Percentiles rank a stretch among this genome's conserved stretches.
Evolutionary conservation across 768 basidiomycete genomes (phyloP).

Genomic region (Ephemerocybe angulata): DNA sequence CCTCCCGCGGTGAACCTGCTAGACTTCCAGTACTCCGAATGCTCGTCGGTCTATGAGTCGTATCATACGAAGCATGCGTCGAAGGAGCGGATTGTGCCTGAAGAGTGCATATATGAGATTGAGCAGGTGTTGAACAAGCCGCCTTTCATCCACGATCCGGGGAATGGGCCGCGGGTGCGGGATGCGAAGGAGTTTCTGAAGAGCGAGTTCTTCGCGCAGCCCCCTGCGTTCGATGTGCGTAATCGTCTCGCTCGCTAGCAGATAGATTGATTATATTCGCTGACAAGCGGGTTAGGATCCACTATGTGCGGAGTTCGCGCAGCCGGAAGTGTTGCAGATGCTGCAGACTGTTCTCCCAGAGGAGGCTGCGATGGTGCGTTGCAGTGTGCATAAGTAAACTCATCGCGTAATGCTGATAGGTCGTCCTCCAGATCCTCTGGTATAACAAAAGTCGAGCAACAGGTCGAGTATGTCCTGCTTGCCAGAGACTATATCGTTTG

Average conservation of each 20-base stretch:
- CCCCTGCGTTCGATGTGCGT: constrained; percentile 51
- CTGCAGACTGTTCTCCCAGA: constrained; percentile 63
- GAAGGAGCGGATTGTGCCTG: constrained; percentile 7
- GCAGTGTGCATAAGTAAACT: background rate
- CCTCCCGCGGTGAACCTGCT: background rate
- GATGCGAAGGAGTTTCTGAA: constrained; percentile 62
- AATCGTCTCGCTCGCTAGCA: background rate
- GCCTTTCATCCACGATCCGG: constrained; percentile 74
- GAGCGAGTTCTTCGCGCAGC: constrained; percentile 62
- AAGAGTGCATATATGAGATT: constrained; percentile 2
- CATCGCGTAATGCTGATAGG: background rate
- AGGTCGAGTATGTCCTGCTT: constrained; percentile 75
- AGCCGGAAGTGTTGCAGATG: constrained; percentile 74
- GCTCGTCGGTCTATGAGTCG: background rate
- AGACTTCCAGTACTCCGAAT: background rate
- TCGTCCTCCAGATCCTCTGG: constrained; percentile 61
- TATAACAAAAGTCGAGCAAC: constrained; percentile 77
- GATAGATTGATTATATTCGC: background rate
- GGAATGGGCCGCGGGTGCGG: constrained; percentile 73
- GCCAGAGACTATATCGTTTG: constrained; percentile 65
- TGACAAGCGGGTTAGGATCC: constrained; percentile 42
- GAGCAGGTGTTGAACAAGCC: constrained; percentile 26
- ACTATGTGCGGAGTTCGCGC: constrained; percentile 73
- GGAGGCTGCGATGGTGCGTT: constrained; percentile 64
- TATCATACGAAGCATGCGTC: constrained; percentile 1